Base-by-base conservation (phyloP, 768 basidiomycete species). In the Agaricus sinodeliciosus region DNA sequence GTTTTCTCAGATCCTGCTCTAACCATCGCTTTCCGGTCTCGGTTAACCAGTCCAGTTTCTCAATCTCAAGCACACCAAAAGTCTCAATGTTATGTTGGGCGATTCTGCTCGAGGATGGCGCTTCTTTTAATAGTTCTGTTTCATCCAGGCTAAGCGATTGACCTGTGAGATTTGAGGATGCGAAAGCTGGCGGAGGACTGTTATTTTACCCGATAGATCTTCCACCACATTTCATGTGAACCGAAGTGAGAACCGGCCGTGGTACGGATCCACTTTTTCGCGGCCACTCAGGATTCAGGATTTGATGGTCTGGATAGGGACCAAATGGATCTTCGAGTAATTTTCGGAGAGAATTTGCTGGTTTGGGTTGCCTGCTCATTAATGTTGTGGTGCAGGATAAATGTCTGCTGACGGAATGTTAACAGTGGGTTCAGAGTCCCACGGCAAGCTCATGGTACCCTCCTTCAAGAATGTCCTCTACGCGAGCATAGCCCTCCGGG, bases 401-500 rank as follows among this genome's bases (percentile, higher is more conserved):
- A 26, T 2, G 19, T 43, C 19, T 41, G 40, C 19, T 41, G 40
- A 8, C 42, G 11, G 42, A 26, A 19, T 43, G 18, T 35, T 49
- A 2, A 44, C 22, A 36, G 13, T 6, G 18, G 15, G 25, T 28
- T 35, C 55, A 58, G 42, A 43, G 55, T 37, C 35, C 57, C 48
- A 56, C 60, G 48, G 51, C 62, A 31, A 11, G 47, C 59, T 52
- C 39, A 56, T 64, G 48, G 58, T 67, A 42, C 64, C 61, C 53
- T 75, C 73, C 26, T 87, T 84, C 61, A 67, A 65, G 57, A 67
- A 70, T 60, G 66, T 89, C 41, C 62, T 90, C n/a, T 26, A 73
- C 16, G 58, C 72, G 19, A 81, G 89, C 1, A 66, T 72, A 18
- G n/a, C 76, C 37, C 63, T 94, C 48, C 82, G 91, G 54, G 64